Evolutionary conservation across 2,329 filamentous ascomycete genomes (phyloP).

Genomic region (Calonectria ilicicola): DNA sequence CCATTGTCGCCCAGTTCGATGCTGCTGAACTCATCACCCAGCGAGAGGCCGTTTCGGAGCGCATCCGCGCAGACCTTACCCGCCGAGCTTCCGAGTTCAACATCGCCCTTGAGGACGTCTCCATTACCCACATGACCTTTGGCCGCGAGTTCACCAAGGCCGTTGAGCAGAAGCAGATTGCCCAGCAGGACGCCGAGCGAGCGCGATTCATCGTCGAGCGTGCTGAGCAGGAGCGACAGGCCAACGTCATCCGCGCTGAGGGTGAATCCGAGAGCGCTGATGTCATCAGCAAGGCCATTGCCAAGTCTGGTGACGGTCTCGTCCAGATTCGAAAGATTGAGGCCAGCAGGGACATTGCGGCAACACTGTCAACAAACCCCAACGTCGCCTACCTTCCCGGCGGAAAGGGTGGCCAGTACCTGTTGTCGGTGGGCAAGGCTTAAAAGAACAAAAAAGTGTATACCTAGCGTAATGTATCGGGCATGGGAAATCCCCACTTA

Average conservation of each 20-base stretch:
- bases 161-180: conserved; percentile 99
- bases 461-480: conserved; percentile 25
- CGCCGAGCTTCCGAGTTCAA: conserved; percentile 97
- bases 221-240: conserved; percentile 98
- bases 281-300: conserved; percentile 92
- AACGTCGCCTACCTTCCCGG: conserved; percentile 96
- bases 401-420: conserved; percentile 70
- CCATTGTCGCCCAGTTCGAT: conserved; percentile 98
- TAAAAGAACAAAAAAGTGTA: conserved; percentile 38
- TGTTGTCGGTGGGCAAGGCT: conserved; percentile 64
- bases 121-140: conserved; percentile 99
- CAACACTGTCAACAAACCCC: conserved; percentile 88
- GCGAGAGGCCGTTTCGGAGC: conserved; percentile 94
- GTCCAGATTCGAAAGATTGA: conserved; percentile 98
- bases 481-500: conserved; percentile 51
- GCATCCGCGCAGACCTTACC: conserved; percentile 91
- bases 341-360: conserved; percentile 94
- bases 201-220: conserved; percentile 98
- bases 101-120: conserved; percentile 98
- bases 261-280: conserved; percentile 98
- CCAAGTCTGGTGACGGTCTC: conserved; percentile 92
- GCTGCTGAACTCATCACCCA: conserved; percentile 99
- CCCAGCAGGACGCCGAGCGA: conserved; percentile 97
- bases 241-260: conserved; percentile 97
- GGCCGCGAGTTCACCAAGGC: conserved; percentile 98